Base-by-base conservation (phyloP, 768 basidiomycete species). In the Hydnum rufescens region DNA sequence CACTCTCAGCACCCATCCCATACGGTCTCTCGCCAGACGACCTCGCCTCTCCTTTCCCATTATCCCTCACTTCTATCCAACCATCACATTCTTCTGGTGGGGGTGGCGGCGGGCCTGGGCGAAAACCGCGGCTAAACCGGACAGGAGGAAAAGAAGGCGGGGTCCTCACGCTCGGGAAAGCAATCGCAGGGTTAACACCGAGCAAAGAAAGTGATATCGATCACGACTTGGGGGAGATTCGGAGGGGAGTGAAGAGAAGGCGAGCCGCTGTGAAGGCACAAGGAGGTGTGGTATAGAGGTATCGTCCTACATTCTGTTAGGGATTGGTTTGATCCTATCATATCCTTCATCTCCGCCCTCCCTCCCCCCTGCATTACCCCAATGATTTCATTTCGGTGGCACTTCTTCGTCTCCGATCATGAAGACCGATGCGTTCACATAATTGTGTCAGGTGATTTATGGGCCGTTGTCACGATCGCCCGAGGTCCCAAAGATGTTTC, bases 21-120 rank as follows among this genome's bases (percentile, higher is more conserved):
- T 82, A 85, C 60, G 88, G 86, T 3, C 77, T 88, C 44, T 74
- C 82, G 2, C 80, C 87, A 36, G 86, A 89, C 57, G 86, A 88
- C 60, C 73, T 89, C 32, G 82, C 85, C 2, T 88, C 86, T 0
- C 82, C 82, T 6, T 87, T 85, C 69, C 82, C 84, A 0, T 69
- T 84, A 5, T 74, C 81, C 1, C 73, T 87, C 6, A 80, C 77
- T 4, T 69, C 74, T 3, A n/a, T 63, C 68, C 36, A 68, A 66
- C 42, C 52, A n/a, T 13, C 44, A 13, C 26, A 16, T 26, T 26
- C 8, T 8, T 28, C 13, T 26, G 53, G 62, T 34, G 59, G 58
- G 55, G 39, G 49, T 58, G 48, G 55, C 56, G 28, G 58, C 55
- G 31, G 54, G 18, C 36, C 28, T 3, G 51, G 64, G 8, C 57